These are phyloP conservation scores for Globisporangium okanoganense DNA, from an alignment of 352 stramenopile genomes.

Conservation along the genomic window DNA sequence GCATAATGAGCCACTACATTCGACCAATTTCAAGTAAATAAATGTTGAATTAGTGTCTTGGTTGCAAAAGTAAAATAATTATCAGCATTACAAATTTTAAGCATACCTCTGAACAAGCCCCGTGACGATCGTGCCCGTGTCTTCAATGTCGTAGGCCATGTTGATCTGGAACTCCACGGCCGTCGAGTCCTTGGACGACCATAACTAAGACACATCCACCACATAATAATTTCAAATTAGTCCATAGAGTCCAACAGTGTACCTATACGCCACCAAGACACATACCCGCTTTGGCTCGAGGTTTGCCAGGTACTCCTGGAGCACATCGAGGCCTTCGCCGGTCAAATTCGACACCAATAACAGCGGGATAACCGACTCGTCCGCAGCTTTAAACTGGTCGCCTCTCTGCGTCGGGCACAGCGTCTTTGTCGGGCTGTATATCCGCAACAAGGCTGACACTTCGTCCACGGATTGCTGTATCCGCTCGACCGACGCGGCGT, in stretches of 20 bases:
- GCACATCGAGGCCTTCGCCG: conserved; percentile 42
- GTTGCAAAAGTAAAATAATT: no score
- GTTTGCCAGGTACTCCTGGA: conserved; percentile 54
- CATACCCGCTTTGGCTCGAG: conserved; percentile 57
- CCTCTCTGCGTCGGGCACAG: conserved; percentile 15
- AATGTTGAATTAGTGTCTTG: no score
- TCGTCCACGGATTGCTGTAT: conserved; percentile 50
- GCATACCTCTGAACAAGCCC: conserved; percentile 49
- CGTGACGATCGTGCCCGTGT: conserved; percentile 63
- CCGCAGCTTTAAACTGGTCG: neutral
- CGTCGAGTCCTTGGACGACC: conserved; percentile 43
- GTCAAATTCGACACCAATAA: conserved; percentile 63
- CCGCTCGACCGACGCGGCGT: conserved; percentile 34
- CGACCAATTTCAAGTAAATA: neutral
- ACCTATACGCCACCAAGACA: conserved; percentile 3
- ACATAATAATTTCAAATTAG: no score
- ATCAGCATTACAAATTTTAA: no score
- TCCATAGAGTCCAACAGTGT: no score
- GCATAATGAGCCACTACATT: conserved; percentile 46
- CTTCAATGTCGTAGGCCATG: conserved; percentile 73
- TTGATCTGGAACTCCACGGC: conserved; percentile 75
- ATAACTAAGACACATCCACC: conserved; percentile 18
- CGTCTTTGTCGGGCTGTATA: conserved; percentile 23
- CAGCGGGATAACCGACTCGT: conserved; percentile 39
- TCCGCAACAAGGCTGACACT: conserved; percentile 36